phyloP scores from a whole-genome alignment of 2,329 filamentous ascomycete genomes.

The Myriosclerotinia curreyana region DNA sequence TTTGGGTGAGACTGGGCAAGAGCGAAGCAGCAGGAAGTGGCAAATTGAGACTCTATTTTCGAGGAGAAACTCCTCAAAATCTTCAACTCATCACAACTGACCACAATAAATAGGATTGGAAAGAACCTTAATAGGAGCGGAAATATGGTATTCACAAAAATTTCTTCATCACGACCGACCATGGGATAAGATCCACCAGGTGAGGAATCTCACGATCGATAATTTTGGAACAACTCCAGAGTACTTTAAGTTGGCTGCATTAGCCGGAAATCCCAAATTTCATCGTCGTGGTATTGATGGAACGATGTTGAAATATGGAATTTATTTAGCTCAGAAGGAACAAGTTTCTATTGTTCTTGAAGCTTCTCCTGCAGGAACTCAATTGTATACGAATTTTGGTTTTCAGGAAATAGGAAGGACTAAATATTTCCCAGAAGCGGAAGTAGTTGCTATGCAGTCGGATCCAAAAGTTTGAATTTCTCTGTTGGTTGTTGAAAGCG shows the following conservation, averaged over 20 bases:
- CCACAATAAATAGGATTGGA: conserved; percentile 7
- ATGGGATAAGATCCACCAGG: conserved; percentile 14
- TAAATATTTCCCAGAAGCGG: conserved; percentile 2
- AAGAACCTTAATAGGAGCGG: conserved; percentile 1
- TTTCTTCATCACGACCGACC: conserved; percentile 11
- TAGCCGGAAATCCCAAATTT: conserved; percentile 8
- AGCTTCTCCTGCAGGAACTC: conserved; percentile 11
- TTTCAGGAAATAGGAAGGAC: conserved; percentile 8
- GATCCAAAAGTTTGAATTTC: conserved; percentile 2
- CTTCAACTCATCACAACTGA: background rate
- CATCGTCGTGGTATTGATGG: conserved; percentile 21
- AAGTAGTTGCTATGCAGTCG: conserved; percentile 15
- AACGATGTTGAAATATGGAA: conserved; percentile 14
- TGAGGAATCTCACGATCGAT: background rate
- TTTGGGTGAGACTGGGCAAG: conserved; percentile 12
- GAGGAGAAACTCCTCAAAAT: background rate
- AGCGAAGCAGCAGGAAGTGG: conserved; percentile 19
- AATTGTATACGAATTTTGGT: conserved; percentile 17
- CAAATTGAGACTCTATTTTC: conserved; percentile 7
- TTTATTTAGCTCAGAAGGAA: conserved; percentile 16
- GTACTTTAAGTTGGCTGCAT: background rate
- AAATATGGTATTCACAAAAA: conserved; percentile 18
- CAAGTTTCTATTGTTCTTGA: conserved; percentile 17
- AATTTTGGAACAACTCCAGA: conserved; percentile 17
- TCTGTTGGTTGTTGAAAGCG: background rate